phyloP scores from a whole-genome alignment of 2,329 filamentous ascomycete genomes.

The Balansia obtecta region DNA sequence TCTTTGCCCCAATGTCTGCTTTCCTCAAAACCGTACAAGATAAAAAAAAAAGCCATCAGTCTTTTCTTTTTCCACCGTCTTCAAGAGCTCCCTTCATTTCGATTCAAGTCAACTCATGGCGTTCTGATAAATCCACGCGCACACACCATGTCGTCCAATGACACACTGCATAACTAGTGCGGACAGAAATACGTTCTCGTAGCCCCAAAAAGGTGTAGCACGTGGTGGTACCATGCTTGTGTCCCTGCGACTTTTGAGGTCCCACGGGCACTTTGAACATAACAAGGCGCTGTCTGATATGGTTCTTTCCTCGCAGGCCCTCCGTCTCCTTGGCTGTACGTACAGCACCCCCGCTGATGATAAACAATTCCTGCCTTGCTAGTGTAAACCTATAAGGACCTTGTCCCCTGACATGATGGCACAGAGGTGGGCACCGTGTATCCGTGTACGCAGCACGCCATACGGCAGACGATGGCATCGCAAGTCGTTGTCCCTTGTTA shows the following conservation, averaged over 20 bases:
- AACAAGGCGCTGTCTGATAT: constrained; percentile 2
- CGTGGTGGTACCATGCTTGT: constrained; percentile 2
- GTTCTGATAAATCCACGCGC: background rate
- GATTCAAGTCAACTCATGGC: background rate
- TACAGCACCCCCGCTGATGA: background rate
- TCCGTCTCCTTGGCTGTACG: background rate
- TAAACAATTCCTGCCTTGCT: background rate
- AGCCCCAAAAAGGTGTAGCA: background rate
- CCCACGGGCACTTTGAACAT: background rate
- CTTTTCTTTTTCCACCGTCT: background rate
- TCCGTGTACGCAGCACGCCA: background rate
- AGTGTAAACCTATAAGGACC: background rate
- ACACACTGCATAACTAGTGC: background rate
- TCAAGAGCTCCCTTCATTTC: background rate
- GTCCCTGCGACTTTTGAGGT: constrained; percentile 1
- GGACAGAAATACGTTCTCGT: background rate
- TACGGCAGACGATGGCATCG: background rate
- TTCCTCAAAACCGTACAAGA: background rate
- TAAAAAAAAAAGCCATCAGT: no score
- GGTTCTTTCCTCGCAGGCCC: background rate
- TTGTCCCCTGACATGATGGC: constrained; percentile 1
- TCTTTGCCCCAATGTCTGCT: no score
- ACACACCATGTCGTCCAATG: background rate
- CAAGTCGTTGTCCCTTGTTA: background rate
- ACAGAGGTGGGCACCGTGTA: background rate